Conservation (phyloP, 768 basidiomycete species). For the Boletus speciosus region DNA sequence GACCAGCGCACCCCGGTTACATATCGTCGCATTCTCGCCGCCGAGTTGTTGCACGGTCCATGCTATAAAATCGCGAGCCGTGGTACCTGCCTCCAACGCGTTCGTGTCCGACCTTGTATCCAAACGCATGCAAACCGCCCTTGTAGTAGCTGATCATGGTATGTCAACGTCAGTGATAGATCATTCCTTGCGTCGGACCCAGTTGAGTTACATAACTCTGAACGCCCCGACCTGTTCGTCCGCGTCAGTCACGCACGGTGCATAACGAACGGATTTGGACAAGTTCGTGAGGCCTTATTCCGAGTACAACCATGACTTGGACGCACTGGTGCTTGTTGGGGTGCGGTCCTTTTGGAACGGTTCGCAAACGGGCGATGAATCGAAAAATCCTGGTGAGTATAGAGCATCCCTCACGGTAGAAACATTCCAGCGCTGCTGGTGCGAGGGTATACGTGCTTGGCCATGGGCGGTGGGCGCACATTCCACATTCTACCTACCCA, state of each 20-base stretch:
- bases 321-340: background rate
- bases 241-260: no score
- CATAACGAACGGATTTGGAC: background rate
- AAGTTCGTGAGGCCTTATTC: background rate
- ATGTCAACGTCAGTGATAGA: background rate
- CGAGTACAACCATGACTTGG: background rate
- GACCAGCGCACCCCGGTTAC: no score
- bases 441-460: background rate
- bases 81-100: no score
- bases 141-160: no score
- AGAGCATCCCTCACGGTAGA: background rate
- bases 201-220: background rate
- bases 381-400: background rate
- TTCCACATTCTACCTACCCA: background rate
- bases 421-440: no score
- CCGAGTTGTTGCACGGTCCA: no score
- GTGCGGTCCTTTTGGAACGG: background rate
- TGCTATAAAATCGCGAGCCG: no score
- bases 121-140: no score
- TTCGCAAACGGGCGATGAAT: no score
- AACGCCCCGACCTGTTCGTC: background rate
- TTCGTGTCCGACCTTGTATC: no score
- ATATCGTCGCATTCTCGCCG: no score
- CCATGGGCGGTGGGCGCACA: background rate
- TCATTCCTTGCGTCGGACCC: background rate